phyloP scores from a whole-genome alignment of 495 filamentous ascomycete species.

The Niebla homalea region DNA sequence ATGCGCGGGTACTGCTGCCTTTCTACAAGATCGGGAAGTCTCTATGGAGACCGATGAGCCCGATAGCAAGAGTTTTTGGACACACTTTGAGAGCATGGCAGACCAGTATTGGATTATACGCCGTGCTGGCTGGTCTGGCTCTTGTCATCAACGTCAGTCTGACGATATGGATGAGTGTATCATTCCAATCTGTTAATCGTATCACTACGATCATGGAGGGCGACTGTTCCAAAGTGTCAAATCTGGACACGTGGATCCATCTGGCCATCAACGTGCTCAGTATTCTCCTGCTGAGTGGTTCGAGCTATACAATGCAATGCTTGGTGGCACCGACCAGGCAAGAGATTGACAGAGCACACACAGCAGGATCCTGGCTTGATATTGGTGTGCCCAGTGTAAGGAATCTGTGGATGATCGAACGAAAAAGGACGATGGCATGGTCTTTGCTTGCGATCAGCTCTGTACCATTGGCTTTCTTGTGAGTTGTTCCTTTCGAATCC shows the following conservation, averaged over 20 bases:
- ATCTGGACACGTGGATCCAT: conserved; percentile 19
- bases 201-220: conserved; percentile 8
- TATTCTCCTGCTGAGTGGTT: conserved; percentile 26
- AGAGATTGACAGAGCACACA: conserved; percentile 28
- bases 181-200: background rate
- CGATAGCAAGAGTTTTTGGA: too few relatives aligned
- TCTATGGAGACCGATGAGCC: too few relatives aligned
- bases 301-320: conserved; percentile 33
- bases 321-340: conserved; percentile 26
- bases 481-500: conserved; percentile 4
- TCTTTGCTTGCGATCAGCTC: conserved; percentile 9
- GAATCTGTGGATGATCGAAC: conserved; percentile 18
- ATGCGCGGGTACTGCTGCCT: too few relatives aligned
- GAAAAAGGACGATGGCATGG: conserved; percentile 6
- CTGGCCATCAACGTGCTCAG: conserved; percentile 24
- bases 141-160: conserved; percentile 7
- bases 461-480: conserved; percentile 15
- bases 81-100: conserved; percentile 7
- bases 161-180: conserved; percentile 4
- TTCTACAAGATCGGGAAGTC: too few relatives aligned
- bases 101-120: conserved; percentile 3
- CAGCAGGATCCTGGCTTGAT: conserved; percentile 22
- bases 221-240: conserved; percentile 13
- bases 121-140: background rate
- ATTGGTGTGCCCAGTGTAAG: conserved; percentile 29